Evolutionary conservation across 1,139 yeast genomes (phyloP), one percentile per base, ranked within the genome.

Genomic region (Saccharomyces hybrid): DNA sequence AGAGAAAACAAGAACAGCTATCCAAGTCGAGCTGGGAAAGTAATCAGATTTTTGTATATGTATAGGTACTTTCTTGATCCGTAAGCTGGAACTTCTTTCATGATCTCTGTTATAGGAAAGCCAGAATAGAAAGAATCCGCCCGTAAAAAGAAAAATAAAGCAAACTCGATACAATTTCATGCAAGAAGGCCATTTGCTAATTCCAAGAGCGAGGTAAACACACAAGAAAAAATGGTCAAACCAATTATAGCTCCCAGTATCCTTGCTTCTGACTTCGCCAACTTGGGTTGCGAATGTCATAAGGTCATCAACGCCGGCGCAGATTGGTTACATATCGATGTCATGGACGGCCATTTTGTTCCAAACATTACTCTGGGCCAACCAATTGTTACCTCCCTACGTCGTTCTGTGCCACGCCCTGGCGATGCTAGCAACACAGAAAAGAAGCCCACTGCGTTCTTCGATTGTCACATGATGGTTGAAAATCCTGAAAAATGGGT

Each of bases 391-490:
- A 75, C 82, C 56, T 84, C 91, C 47, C 79, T 93, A 65, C 82
- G 99, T 66, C 78, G 81, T 60, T 82, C 83, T 55, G 78, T 91
- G 53, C 97, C 98, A 51, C 75, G 81, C 64, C 80, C 76, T 46
- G 74, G 77, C 51, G 69, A 71, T 28, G 65, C 57, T 46, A 52
- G 50, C 9, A 50, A 51, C 9, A 65, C 64, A 38, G 56, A 59
- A 8, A 54, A 63, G 11, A 68, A 68, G 51, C 72, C 75, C 50
- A 65, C 65, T 50, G 83, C 86, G n/a, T 91, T 90, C 69, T 91
- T 93, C 67, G 99, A 93, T 72, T 90, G 98, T 72, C 99, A 93
- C 73, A 91, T 93, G 98, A 93, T 93, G 99, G 98, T 93, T 44
- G 76, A 91, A 41, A 83, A 88, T 63, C 99, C 99, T 16, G 95